Base-by-base conservation (phyloP, 768 basidiomycete species). In the Rhizopogon sp. region DNA sequence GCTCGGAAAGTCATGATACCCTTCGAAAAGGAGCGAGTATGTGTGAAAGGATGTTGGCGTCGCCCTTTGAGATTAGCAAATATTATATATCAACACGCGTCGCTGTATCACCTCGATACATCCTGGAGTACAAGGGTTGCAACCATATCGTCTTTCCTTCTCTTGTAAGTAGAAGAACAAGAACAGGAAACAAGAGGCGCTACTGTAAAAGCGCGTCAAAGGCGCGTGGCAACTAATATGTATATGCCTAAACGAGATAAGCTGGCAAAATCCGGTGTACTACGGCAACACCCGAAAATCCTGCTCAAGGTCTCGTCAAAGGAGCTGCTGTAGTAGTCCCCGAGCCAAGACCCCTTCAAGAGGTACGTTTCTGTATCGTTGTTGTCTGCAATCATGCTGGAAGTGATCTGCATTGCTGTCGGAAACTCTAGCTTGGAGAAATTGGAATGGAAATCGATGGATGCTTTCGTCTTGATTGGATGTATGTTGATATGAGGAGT, bases 1-100 rank as follows among this genome's bases (percentile, higher is more conserved):
- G 64, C 70, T 56, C 59, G 61, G 61, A 60, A 68, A 44, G 64
- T 11, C 68, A 70, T 70, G 35, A 37, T 9, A 39, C 10, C 5
- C 10, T 35, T 35, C 20, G 9, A 35, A 16, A 35, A 35, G 16
- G 14, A 39, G 14, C 5, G 13, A 35, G 33, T 35, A 35, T 47
- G n/a, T 7, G 17, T 33, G 31, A 25, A 25, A 2, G 13, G 1
- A 47, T 47, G 13, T 47, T 47, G 20, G 33, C 2, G 20, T 2
- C 8, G 4, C 14, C 8, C 20, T 16, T 16, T 22, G 46, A 47
- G 17, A 7, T 20, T 35, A 47, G 2, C 13, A 35, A 47, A 14
- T 20, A 47, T 47, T 49, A 49, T 49, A 49, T 49, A 49, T 49
- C 5, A 16, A 25, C 9, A 25, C 13, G 11, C 35, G 20, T 47